Evolutionary conservation across 148 eudicot genomes (phyloP).

Genomic region (Silene conica): DNA sequence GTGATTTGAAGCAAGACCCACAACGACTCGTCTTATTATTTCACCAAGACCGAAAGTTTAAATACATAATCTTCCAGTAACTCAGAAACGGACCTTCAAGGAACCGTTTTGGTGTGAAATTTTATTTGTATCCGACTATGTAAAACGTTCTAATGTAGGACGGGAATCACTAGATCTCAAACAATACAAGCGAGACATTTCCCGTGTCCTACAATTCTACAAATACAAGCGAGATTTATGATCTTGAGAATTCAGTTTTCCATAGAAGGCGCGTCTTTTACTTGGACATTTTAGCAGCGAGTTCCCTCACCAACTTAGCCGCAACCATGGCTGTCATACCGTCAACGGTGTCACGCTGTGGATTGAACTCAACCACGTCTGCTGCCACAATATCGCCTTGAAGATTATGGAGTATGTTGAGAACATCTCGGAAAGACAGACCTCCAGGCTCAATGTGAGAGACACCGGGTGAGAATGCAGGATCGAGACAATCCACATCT

Average conservation of each 20-base stretch:
- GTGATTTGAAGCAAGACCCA: too few relatives aligned
- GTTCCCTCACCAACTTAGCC: slow-evolving; percentile 85
- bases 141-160: not conserved
- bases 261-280: slow-evolving; percentile 26
- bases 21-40: not conserved
- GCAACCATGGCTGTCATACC: slow-evolving; percentile 99
- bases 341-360: slow-evolving; percentile 94
- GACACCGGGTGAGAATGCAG: slow-evolving; percentile 95
- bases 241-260: not conserved
- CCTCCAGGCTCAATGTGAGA: slow-evolving; percentile 98
- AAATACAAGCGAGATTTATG: not conserved
- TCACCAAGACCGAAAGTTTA: not conserved
- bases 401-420: slow-evolving; percentile 89
- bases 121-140: not conserved
- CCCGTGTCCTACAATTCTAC: not conserved
- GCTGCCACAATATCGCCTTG: slow-evolving; percentile 84
- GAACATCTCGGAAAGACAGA: slow-evolving; percentile 84
- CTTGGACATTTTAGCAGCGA: slow-evolving; percentile 79
- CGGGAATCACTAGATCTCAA: not conserved
- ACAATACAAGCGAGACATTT: not conserved
- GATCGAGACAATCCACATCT: slow-evolving; percentile 88
- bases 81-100: too few relatives aligned
- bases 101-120: too few relatives aligned
- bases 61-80: too few relatives aligned
- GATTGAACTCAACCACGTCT: slow-evolving; percentile 95